Percentiles rank a stretch among this genome's conserved stretches.
Conservation (phyloP, 108 stramenopile species). For the Chaetoceros tenuissimus region DNA sequence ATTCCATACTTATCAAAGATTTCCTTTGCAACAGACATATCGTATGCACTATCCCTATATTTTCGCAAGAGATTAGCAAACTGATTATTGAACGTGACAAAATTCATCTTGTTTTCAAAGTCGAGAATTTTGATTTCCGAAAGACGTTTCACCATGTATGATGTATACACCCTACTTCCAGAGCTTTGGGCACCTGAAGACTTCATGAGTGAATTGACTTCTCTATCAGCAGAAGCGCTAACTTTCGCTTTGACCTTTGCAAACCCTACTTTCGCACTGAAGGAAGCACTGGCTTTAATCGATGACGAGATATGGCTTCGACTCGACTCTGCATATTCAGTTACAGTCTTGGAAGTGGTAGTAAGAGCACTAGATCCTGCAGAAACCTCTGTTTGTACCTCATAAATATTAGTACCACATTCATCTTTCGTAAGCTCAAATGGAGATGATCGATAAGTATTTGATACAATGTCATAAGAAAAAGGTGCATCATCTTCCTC, state of each 20-base stretch:
- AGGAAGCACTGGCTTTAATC: background rate
- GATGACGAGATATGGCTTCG: background rate
- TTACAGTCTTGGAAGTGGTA: background rate
- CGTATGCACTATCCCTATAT: background rate
- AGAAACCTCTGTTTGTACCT: background rate
- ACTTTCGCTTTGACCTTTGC: background rate
- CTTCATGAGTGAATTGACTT: background rate
- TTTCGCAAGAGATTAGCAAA: background rate
- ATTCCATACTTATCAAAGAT: background rate
- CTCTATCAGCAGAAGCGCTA: background rate
- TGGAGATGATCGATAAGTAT: background rate
- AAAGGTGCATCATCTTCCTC: background rate
- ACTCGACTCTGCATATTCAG: background rate
- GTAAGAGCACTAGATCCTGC: background rate
- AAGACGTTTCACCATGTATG: background rate
- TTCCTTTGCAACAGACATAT: background rate
- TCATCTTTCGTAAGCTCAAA: background rate
- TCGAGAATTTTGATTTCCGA: background rate
- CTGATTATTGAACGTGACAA: background rate
- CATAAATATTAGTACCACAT: background rate
- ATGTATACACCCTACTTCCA: background rate
- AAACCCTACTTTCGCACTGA: background rate
- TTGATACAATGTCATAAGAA: background rate
- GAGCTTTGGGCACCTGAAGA: background rate
- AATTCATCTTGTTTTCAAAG: background rate